Base-by-base conservation (phyloP, 768 basidiomycete species). In the Hydnum rufescens region DNA sequence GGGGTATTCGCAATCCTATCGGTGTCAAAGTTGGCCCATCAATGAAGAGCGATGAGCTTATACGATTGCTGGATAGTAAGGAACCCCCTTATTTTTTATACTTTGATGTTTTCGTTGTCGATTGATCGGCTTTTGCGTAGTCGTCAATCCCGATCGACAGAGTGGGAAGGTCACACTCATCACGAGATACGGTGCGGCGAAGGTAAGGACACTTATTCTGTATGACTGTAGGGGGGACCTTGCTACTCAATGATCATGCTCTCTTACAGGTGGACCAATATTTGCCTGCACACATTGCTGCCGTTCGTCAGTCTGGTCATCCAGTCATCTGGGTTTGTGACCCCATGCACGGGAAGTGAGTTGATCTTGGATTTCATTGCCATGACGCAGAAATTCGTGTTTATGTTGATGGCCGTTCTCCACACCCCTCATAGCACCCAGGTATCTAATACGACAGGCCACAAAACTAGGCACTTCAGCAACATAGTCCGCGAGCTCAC, bases 281-380 rank as follows among this genome's bases (percentile, higher is more conserved):
- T 59, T 77, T 97, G 4, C 72, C 88, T 0, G 71, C 65, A 0
- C 93, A 97, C 63, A 92, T 99, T 62, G 63, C 64, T 8, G 80
- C 78, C 4, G 92, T 99, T 16, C 78, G 83, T 61, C 57, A 66
- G 49, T 80, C 87, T 2, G 76, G 74, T 0, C 90, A 97, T 62
- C 83, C 84, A 1, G 90, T 95, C 2, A 76, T 80, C 5, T 97
- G 92, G 89, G 74, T 92, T 49, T 92, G 86, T 61, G 95, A 97
- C 66, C 90, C 92, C 2, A 97, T 97, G 93, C 93, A 97, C 59
- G 93, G 92, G 68, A 95, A 96, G 88, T 89, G 61, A 59, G 84
- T 3, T n/a, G 19, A 16, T 49, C 29, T n/a, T 26, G 28, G 52
- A 26, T 18, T 25, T 30, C 30, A 19, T 28, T n/a, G n/a, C n/a